Percentiles rank a stretch among this genome's conserved stretches.
phyloP scores from a whole-genome alignment of 345 rosid species.

The Durio zibethinus region DNA sequence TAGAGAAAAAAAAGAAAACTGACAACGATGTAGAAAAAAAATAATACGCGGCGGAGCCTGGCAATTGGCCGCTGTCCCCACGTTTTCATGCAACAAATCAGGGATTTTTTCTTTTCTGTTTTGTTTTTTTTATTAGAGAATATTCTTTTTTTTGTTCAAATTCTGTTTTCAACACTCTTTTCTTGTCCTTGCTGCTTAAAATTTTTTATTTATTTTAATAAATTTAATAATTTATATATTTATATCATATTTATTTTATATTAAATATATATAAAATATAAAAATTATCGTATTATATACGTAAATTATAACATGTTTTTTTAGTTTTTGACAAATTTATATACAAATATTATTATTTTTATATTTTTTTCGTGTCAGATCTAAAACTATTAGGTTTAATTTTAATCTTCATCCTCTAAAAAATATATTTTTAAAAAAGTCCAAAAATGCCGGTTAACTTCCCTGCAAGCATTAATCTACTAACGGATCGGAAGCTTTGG shows the following conservation, averaged over 20 bases:
- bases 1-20: not conserved
- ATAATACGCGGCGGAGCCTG: slow-evolving; percentile 14
- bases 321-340: no score
- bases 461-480: slow-evolving; percentile 49
- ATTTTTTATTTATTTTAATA: no score
- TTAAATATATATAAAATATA: no score
- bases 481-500: slow-evolving; percentile 45
- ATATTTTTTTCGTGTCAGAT: no score
- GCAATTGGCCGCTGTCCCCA: slow-evolving; percentile 35
- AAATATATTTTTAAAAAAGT: not conserved
- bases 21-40: slow-evolving; percentile 11
- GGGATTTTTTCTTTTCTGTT: slow-evolving; percentile 7
- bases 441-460: slow-evolving; percentile 36
- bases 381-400: no score
- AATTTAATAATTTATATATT: no score
- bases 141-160: not conserved
- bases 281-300: no score
- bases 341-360: no score
- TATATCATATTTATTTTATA: no score
- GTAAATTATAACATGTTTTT: no score
- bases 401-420: not conserved
- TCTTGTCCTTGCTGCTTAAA: no score
- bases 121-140: not conserved
- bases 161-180: no score
- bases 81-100: slow-evolving; percentile 64